A percentile compares a stretch with the other conserved stretches of the same genome.
phyloP scores from a whole-genome alignment of 2,329 filamentous ascomycete species.

The Gyromitra esculenta region DNA sequence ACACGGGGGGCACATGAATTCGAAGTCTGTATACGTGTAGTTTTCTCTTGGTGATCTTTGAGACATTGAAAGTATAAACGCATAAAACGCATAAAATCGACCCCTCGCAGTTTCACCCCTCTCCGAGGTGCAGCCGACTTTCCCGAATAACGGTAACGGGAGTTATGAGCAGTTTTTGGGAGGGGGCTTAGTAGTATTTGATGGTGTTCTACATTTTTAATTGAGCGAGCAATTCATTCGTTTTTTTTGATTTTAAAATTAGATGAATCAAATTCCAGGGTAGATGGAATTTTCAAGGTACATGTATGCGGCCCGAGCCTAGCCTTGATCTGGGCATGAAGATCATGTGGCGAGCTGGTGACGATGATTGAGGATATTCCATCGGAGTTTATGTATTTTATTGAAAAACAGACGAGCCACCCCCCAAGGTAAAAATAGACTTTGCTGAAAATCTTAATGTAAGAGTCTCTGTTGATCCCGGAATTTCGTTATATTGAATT shows the following conservation, averaged over 20 bases:
- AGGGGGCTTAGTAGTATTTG: not conserved
- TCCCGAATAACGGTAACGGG: not conserved
- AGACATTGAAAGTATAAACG: not conserved
- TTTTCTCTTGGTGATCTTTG: constrained; percentile 1
- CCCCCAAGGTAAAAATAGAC: not conserved
- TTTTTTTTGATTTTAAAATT: constrained; percentile 7
- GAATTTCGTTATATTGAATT: constrained; percentile 12
- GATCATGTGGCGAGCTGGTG: not conserved
- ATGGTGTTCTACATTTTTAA: not conserved
- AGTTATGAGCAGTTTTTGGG: constrained; percentile 1
- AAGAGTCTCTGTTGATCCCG: constrained; percentile 4
- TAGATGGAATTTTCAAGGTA: constrained; percentile 14
- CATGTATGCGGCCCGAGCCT: not conserved
- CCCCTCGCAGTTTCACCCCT: not conserved
- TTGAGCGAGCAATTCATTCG: not conserved
- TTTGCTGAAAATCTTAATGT: not conserved
- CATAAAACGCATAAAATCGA: constrained; percentile 6
- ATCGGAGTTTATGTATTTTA: not conserved
- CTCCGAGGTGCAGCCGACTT: constrained; percentile 4
- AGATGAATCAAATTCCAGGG: not conserved
- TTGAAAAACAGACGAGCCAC: not conserved
- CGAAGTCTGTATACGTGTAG: not conserved
- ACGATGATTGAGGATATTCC: not conserved
- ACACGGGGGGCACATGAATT: not conserved
- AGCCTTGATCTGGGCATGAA: not conserved